Evolutionary conservation across 2,329 filamentous ascomycete genomes (phyloP).

Genomic region (Penicillium corylophilum): DNA sequence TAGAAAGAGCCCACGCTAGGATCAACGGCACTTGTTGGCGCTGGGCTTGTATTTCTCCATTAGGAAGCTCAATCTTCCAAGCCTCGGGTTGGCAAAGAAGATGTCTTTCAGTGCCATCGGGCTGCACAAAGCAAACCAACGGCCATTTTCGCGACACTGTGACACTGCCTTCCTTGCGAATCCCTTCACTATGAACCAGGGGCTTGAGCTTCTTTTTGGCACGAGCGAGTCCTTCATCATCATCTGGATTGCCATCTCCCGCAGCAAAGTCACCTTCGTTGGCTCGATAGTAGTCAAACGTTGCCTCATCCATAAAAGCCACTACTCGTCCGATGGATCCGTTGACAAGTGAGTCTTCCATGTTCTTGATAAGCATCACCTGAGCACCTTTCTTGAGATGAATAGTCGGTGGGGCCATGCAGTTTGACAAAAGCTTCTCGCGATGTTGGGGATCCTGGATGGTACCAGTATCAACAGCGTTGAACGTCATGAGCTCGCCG

Average conservation of each 20-base stretch:
- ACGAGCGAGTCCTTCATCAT: slow-evolving; percentile 43
- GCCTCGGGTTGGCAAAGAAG: slow-evolving; percentile 82
- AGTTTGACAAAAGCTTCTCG: slow-evolving; percentile 78
- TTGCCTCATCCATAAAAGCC: slow-evolving; percentile 71
- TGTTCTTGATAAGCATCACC: slow-evolving; percentile 99
- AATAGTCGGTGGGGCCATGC: slow-evolving; percentile 84
- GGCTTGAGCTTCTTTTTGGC: slow-evolving; percentile 59
- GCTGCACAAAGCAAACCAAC: slow-evolving; percentile 76
- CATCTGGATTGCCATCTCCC: slow-evolving; percentile 48
- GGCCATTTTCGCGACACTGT: slow-evolving; percentile 66
- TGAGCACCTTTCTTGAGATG: slow-evolving; percentile 88
- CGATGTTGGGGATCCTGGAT: slow-evolving; percentile 65
- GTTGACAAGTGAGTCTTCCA: slow-evolving; percentile 91
- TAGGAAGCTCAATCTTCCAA: slow-evolving; percentile 97
- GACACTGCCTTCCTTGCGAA: slow-evolving; percentile 47
- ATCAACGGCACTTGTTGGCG: slow-evolving; percentile 83
- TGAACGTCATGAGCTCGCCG: slow-evolving; percentile 66
- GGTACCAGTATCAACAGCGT: slow-evolving; percentile 71
- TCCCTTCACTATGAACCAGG: no score
- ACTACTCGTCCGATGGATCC: slow-evolving; percentile 86
- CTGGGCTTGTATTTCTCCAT: slow-evolving; percentile 87
- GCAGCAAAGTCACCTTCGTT: slow-evolving; percentile 58
- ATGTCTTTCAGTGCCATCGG: slow-evolving; percentile 72
- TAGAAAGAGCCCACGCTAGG: slow-evolving; percentile 92
- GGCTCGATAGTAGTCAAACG: slow-evolving; percentile 58